These are phyloP conservation scores for Iberis amara DNA, from an alignment of 441 rosid species.

Conservation along the genomic window DNA sequence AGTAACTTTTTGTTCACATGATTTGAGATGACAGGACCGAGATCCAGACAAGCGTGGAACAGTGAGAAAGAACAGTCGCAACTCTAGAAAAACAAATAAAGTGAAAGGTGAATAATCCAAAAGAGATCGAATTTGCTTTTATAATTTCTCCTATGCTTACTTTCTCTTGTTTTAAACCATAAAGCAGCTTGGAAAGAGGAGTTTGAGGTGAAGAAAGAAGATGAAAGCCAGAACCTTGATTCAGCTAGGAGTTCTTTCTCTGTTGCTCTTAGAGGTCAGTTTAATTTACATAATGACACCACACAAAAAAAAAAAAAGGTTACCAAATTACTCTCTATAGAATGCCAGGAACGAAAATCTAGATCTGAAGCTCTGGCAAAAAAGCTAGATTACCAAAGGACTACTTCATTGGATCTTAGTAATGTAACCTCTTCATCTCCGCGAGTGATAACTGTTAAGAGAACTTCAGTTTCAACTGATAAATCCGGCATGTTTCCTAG, in stretches of 20 bases:
- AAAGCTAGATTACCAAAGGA: conserved; percentile 60
- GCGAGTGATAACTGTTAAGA: conserved; percentile 46
- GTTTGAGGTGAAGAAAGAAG: conserved; percentile 38
- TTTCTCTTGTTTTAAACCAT: conserved; percentile 27
- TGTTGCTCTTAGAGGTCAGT: conserved; percentile 72
- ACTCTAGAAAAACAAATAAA: conserved; percentile 50
- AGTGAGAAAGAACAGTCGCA: conserved; percentile 48
- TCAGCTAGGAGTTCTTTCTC: conserved; percentile 88
- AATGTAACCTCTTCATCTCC: conserved; percentile 69
- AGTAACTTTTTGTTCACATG: no score
- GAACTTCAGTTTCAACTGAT: conserved; percentile 41
- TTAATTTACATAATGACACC: neutral
- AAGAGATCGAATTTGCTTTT: conserved; percentile 20
- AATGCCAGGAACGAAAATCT: conserved; percentile 74
- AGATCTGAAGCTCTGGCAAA: conserved; percentile 61
- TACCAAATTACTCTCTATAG: conserved; percentile 29
- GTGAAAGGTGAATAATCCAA: conserved; percentile 45
- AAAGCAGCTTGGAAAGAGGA: conserved; percentile 49
- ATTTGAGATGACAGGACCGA: conserved; percentile 55
- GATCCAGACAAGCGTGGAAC: conserved; percentile 54
- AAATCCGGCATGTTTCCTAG: conserved; percentile 72
- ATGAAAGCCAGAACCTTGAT: conserved; percentile 44
- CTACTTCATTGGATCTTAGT: conserved; percentile 73
- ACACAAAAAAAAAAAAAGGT: no score
- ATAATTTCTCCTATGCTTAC: conserved; percentile 19